A percentile compares a stretch with the other conserved stretches of the same genome.
Conservation (phyloP, 805 yeast species). For the Blastobotrys robertii region DNA sequence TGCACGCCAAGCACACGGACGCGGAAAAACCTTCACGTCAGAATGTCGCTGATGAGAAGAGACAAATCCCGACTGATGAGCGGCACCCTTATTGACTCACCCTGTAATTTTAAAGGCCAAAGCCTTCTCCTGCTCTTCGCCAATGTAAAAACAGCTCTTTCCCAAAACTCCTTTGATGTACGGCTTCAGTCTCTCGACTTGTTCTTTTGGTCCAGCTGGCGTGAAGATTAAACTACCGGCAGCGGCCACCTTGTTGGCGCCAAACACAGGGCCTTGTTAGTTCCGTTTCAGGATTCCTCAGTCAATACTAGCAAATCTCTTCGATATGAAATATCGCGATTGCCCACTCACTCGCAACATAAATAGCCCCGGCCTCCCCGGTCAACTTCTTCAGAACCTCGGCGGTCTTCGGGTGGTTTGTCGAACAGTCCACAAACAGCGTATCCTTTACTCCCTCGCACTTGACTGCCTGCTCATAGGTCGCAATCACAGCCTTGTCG, state of each 20-base stretch:
- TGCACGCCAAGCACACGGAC: too few relatives aligned
- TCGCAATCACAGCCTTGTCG: conserved; percentile 9
- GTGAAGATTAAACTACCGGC: conserved; percentile 20
- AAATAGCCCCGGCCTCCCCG: conserved; percentile 14
- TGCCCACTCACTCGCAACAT: conserved; percentile 10
- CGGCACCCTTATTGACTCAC: too few relatives aligned
- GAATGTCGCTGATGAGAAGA: too few relatives aligned
- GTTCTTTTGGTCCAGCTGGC: conserved; percentile 17
- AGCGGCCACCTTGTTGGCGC: conserved; percentile 21
- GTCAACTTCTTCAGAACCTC: conserved; percentile 7
- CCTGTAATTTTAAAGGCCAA: conserved; percentile 21
- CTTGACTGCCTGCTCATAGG: conserved; percentile 1
- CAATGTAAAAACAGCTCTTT: conserved; percentile 17
- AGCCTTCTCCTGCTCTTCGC: conserved; percentile 20
- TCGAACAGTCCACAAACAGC: conserved; percentile 20
- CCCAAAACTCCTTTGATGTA: conserved; percentile 21
- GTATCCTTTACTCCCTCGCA: conserved; percentile 13
- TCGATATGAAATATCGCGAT: too few relatives aligned
- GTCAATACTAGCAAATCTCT: too few relatives aligned
- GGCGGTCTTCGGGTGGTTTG: conserved; percentile 23
- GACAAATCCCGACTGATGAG: too few relatives aligned
- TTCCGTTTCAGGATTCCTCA: too few relatives aligned
- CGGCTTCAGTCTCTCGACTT: conserved; percentile 16
- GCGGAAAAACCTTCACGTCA: too few relatives aligned
- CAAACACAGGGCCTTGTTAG: conserved; percentile 21